A percentile compares a stretch with the other conserved stretches of the same genome.
Conservation (phyloP, 768 basidiomycete genomes). For the Boletus bicolor region DNA sequence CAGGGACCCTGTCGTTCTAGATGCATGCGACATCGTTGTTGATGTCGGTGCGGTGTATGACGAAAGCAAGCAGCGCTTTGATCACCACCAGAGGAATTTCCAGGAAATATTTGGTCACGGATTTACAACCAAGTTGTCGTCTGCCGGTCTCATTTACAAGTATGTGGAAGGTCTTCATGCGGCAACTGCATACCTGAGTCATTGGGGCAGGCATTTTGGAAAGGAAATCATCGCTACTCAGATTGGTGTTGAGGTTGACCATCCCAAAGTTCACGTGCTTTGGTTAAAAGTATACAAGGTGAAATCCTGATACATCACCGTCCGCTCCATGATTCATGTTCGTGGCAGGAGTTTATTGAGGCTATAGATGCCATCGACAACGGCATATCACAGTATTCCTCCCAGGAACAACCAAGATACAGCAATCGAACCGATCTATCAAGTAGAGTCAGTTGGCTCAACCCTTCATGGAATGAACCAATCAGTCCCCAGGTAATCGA, state of each 20-base stretch:
- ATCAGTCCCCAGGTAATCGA: constrained; percentile 64
- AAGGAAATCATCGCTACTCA: constrained; percentile 74
- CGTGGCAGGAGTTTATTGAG: constrained; percentile 81
- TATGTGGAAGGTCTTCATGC: constrained; percentile 33
- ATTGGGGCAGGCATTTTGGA: constrained; percentile 72
- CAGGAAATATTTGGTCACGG: constrained; percentile 85
- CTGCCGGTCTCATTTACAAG: constrained; percentile 97
- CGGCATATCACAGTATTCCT: constrained; percentile 79
- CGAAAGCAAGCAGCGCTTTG: constrained; percentile 71
- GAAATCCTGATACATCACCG: constrained; percentile 2
- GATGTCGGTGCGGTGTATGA: constrained; percentile 96
- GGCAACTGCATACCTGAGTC: not conserved
- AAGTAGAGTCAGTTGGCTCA: constrained; percentile 77
- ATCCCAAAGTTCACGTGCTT: constrained; percentile 65
- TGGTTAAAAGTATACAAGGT: constrained; percentile 92
- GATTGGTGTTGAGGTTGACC: constrained; percentile 46
- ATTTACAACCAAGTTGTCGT: constrained; percentile 84
- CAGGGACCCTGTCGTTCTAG: constrained; percentile 67
- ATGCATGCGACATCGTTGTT: constrained; percentile 88
- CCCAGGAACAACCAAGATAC: constrained; percentile 67
- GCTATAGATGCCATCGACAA: constrained; percentile 95
- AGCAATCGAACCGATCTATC: constrained; percentile 79
- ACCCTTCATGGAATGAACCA: constrained; percentile 90
- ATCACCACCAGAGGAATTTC: constrained; percentile 97
- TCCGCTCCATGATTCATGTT: constrained; percentile 4